Percentiles rank a stretch among this genome's conserved stretches.
These are phyloP conservation scores for Acephala macrosclerotiorum DNA, from an alignment of 2,329 filamentous ascomycete species.

Conservation along the genomic window DNA sequence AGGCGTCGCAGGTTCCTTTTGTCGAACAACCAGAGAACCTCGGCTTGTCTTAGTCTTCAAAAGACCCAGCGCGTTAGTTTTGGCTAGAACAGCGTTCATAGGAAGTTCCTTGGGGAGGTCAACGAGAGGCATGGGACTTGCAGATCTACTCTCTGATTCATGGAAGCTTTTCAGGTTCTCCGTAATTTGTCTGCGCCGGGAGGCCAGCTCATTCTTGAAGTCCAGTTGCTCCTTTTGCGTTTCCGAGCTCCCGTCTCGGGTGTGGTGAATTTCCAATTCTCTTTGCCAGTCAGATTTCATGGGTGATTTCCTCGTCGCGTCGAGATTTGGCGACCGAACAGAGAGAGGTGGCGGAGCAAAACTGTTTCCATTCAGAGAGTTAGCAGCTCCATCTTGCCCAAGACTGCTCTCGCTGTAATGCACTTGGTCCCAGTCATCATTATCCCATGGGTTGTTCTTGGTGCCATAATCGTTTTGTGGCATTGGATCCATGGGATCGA, in stretches of 20 bases:
- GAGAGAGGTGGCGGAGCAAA: conserved; percentile 25
- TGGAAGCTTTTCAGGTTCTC: conserved; percentile 76
- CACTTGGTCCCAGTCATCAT: conserved; percentile 41
- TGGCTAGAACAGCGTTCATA: conserved; percentile 34
- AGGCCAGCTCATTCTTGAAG: conserved; percentile 76
- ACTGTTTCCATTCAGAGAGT: conserved; percentile 25
- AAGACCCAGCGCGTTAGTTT: conserved; percentile 67
- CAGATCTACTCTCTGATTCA: conserved; percentile 62
- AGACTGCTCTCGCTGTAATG: conserved; percentile 29
- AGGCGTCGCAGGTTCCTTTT: conserved; percentile 44
- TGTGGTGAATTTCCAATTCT: conserved; percentile 47
- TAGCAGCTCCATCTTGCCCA: conserved; percentile 26
- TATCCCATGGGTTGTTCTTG: conserved; percentile 55
- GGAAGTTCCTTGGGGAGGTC: conserved; percentile 44
- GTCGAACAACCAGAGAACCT: conserved; percentile 65
- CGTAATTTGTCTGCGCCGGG: conserved; percentile 73
- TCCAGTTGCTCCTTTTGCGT: conserved; percentile 68
- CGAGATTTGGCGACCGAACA: conserved; percentile 27
- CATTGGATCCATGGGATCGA: conserved; percentile 43
- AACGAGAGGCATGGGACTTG: conserved; percentile 39
- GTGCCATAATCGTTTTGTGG: conserved; percentile 45
- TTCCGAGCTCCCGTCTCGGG: conserved; percentile 56
- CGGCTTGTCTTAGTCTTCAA: conserved; percentile 72
- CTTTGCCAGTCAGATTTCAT: conserved; percentile 39
- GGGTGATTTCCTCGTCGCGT: conserved; percentile 21